These are phyloP conservation scores for Cucumis hystrix DNA, from an alignment of 306 rosid genomes.

Conservation along the genomic window DNA sequence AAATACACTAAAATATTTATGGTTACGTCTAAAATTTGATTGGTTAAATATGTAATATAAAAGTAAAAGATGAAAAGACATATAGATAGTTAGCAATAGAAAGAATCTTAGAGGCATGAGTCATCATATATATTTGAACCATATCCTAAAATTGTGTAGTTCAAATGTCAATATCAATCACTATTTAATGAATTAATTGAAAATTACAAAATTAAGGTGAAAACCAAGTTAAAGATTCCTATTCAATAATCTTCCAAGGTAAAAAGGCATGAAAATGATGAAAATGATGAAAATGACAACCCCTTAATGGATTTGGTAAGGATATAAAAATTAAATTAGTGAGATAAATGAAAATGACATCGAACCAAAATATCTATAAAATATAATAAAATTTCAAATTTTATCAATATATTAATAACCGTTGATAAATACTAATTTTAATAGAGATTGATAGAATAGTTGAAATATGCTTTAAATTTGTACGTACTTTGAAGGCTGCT, in stretches of 20 bases:
- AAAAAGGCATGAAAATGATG: background rate
- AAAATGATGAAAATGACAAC: slow-evolving; percentile 7
- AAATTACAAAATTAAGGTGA: background rate
- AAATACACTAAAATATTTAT: too few relatives aligned
- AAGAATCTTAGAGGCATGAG: background rate
- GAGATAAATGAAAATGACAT: background rate
- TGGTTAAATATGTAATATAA: background rate
- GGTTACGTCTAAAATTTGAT: background rate
- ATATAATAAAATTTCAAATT: too few relatives aligned
- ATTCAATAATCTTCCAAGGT: background rate
- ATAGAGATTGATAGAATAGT: too few relatives aligned
- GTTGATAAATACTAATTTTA: too few relatives aligned
- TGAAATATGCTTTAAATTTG: background rate
- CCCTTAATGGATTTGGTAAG: slow-evolving; percentile 9
- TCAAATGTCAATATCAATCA: background rate
- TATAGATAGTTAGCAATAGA: background rate
- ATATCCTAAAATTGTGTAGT: background rate
- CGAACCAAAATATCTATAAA: too few relatives aligned
- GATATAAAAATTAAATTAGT: background rate
- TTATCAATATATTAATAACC: too few relatives aligned
- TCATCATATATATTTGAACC: background rate
- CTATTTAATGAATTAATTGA: background rate
- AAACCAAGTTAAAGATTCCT: background rate
- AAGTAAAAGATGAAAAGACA: background rate
- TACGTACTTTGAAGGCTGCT: background rate